phyloP scores from a whole-genome alignment of 176 grass and related monocot genomes.

The bread wheat (Triticum aestivum) region DNA sequence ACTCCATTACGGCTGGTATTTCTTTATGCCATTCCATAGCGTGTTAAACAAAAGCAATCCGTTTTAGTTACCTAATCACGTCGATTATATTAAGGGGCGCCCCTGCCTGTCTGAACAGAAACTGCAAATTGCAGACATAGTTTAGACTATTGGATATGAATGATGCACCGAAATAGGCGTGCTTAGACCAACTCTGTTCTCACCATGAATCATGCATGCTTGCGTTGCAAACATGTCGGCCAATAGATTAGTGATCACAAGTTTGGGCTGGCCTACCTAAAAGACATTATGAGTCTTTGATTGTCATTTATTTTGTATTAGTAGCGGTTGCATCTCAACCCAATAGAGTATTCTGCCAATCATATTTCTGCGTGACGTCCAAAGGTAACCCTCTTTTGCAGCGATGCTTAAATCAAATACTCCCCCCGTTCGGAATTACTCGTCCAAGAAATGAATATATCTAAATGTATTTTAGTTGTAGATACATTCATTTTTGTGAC shows the following conservation, averaged over 20 bases:
- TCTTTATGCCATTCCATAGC: background rate
- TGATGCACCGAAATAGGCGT: background rate
- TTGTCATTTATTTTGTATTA: background rate
- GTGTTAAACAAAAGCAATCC: background rate
- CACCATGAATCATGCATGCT: slow-evolving; percentile 5
- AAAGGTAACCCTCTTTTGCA: slow-evolving; percentile 12
- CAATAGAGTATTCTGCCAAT: background rate
- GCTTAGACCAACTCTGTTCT: background rate
- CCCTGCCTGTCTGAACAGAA: background rate
- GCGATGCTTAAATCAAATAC: background rate
- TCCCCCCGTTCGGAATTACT: too few relatives aligned
- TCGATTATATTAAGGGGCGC: background rate
- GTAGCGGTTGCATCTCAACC: slow-evolving; percentile 10
- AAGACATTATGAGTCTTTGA: background rate
- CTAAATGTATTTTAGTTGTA: too few relatives aligned
- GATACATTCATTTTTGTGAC: too few relatives aligned
- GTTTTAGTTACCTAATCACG: background rate
- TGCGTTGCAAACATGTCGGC: slow-evolving; percentile 7
- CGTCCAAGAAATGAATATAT: too few relatives aligned
- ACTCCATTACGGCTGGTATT: background rate
- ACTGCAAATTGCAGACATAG: background rate
- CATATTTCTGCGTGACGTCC: slow-evolving; percentile 13
- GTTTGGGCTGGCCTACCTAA: slow-evolving; percentile 7
- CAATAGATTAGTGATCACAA: background rate
- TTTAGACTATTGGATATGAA: background rate